Conservation (phyloP, 495 filamentous ascomycete species). For the Trichoderma parareesei region DNA sequence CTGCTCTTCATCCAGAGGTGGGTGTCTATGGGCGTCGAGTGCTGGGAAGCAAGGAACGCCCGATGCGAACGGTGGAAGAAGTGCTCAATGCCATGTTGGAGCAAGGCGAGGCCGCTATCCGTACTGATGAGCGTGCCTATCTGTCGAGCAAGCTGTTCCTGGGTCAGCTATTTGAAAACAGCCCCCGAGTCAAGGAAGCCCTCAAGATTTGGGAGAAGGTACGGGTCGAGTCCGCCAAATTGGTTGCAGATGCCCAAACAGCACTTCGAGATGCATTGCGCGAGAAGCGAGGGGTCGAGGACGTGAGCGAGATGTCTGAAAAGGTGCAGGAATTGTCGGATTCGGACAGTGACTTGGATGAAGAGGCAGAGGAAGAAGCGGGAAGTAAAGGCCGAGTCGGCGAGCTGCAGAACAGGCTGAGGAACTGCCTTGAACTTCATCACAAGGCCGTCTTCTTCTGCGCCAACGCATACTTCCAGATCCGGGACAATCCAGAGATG, state of each 20-base stretch:
- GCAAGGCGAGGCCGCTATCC: conserved; percentile 54
- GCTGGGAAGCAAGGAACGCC: conserved; percentile 54
- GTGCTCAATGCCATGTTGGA: conserved; percentile 88
- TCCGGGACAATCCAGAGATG: conserved; percentile 59
- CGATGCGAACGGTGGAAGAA: conserved; percentile 70
- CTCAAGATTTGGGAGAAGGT: conserved; percentile 58
- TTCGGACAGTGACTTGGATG: conserved; percentile 34
- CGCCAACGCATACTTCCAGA: conserved; percentile 73
- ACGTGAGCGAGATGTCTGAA: conserved; percentile 15
- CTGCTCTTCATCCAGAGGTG: conserved; percentile 77
- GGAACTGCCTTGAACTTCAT: conserved; percentile 66
- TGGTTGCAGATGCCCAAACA: conserved; percentile 57
- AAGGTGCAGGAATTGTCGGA: conserved; percentile 12
- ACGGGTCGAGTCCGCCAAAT: conserved; percentile 39
- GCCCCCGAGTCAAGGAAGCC: conserved; percentile 44
- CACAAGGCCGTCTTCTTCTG: conserved; percentile 80
- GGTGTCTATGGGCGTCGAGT: conserved; percentile 58
- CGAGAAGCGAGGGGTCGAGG: background rate
- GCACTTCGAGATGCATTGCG: conserved; percentile 46
- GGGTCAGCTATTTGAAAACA: conserved; percentile 70
- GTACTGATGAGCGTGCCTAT: conserved; percentile 57
- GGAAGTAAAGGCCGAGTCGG: conserved; percentile 28
- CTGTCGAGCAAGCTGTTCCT: conserved; percentile 52
- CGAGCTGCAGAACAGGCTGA: conserved; percentile 56
- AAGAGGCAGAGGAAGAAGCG: conserved; percentile 23